Evolutionary conservation across 768 basidiomycete genomes (phyloP).

Genomic region (Daedaleopsis sinensis): DNA sequence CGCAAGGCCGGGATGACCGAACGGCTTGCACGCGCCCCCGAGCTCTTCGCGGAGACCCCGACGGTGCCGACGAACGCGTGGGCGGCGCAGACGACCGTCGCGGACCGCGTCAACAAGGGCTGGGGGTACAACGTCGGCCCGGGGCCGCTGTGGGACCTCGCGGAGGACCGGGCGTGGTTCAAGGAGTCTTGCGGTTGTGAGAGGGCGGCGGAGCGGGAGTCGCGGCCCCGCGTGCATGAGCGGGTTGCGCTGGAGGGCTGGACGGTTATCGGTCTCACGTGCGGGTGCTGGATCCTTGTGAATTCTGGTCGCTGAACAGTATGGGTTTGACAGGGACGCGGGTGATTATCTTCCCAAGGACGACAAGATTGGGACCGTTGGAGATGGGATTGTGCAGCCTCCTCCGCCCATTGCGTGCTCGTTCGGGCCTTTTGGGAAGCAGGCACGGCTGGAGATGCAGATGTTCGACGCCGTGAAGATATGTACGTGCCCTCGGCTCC

Average conservation of each 20-base stretch:
- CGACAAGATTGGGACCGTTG: slow-evolving; percentile 39
- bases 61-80: slow-evolving; percentile 58
- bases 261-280: background rate
- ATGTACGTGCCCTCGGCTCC: slow-evolving; percentile 44
- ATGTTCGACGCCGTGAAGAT: slow-evolving; percentile 62
- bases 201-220: slow-evolving; percentile 45
- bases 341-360: slow-evolving; percentile 62
- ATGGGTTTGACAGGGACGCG: slow-evolving; percentile 47
- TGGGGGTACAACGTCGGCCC: slow-evolving; percentile 77
- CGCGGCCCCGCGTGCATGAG: slow-evolving; percentile 62
- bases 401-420: slow-evolving; percentile 62
- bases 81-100: slow-evolving; percentile 49
- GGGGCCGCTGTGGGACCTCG: slow-evolving; percentile 79
- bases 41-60: slow-evolving; percentile 48
- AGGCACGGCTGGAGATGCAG: slow-evolving; percentile 49
- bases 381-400: slow-evolving; percentile 51
- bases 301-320: too few species aligned
- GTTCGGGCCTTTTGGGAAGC: slow-evolving; percentile 64
- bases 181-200: slow-evolving; percentile 53
- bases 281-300: too few species aligned
- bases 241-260: slow-evolving; percentile 32
- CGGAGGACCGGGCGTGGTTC: slow-evolving; percentile 79
- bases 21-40: slow-evolving; percentile 54
- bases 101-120: slow-evolving; percentile 63
- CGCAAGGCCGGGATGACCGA: slow-evolving; percentile 53